Base-by-base conservation (phyloP, 352 stramenopile species). In the Pythium phragmiticola region DNA sequence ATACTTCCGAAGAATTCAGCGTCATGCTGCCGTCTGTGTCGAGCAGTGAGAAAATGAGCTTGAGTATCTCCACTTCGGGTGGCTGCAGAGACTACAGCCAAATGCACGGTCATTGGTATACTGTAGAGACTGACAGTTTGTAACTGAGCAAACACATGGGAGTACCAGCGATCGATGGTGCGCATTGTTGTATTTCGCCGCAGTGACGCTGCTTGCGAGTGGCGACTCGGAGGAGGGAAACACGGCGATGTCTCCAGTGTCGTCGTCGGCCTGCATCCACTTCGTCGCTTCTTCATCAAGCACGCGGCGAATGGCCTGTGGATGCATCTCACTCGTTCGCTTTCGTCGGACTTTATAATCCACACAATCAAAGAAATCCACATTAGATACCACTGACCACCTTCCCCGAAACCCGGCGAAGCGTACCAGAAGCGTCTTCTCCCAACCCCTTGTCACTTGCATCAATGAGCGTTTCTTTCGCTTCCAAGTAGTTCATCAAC, bases 31-130 rank as follows among this genome's bases (percentile, higher is more conserved):
- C 83, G 36, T 92, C 81, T 7, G 80, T 85, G 60, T 94, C 85
- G 62, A 94, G 84, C 7, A 94, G 68, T 16, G 82, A 89, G 49
- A 94, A 94, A 34, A 89, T 82, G 2, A 94, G 62, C 57, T 94
- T 94, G 21, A 90, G 70, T 53, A 82, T 88, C 39, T 94, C 82
- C 7, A 94, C 70, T 60, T 94, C 83, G 57, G 81, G 54, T 13
- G 68, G 53, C 5, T 74, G 73, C n/a, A 94, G 77, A 2, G 75
- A 57, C 83, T 90, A 42, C 17, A 41, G 30, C 4, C 4, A 42
- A 30, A 55, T 26, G 19, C 9, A 53, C n/a, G 60, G 26, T 16
- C 13, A 23, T 5, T 39, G 1, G 17, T 62, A 12, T 37, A 13
- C 7, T 41, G 9, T 17, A 3, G 34, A 47, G n/a, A 47, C 6